Percentiles rank a stretch among this genome's conserved stretches.
These are phyloP conservation scores for Fusarium albosuccineum DNA, from an alignment of 2,329 filamentous ascomycete species.

Conservation along the genomic window DNA sequence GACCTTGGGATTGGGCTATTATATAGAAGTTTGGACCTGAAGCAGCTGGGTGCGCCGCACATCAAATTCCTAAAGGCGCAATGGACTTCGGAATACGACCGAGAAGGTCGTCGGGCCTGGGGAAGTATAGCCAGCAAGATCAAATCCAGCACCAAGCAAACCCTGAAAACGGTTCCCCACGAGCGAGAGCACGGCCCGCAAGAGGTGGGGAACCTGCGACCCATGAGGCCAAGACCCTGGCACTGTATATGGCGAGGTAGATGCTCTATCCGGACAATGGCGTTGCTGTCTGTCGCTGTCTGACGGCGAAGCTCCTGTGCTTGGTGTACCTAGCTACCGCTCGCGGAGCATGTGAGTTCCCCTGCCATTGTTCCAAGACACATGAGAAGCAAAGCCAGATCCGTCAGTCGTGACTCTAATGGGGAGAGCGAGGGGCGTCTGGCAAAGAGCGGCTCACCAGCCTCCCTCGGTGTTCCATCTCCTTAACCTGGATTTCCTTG, in stretches of 20 bases:
- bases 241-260: not conserved
- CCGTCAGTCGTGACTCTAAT: too few species aligned
- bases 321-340: too few species aligned
- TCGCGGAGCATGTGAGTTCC: not conserved
- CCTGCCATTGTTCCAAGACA: not conserved
- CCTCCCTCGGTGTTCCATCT: not conserved
- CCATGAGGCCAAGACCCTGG: conserved; percentile 17
- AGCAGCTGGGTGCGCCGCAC: conserved; percentile 31
- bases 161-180: conserved; percentile 15
- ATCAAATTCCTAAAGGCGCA: conserved; percentile 37
- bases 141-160: conserved; percentile 25
- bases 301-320: too few species aligned
- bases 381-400: not conserved
- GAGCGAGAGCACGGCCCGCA: conserved; percentile 4
- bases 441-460: not conserved
- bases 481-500: not conserved
- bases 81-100: conserved; percentile 40
- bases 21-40: conserved; percentile 25
- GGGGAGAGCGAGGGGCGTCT: not conserved
- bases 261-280: conserved; percentile 24
- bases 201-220: conserved; percentile 1
- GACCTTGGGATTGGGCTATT: conserved; percentile 10
- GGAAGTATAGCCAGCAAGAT: conserved; percentile 35
- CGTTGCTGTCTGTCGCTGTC: too few species aligned
- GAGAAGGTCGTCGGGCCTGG: conserved; percentile 43